These are phyloP conservation scores for Ceratocystis cubensis DNA, from an alignment of 2,329 filamentous ascomycete species.

Conservation along the genomic window DNA sequence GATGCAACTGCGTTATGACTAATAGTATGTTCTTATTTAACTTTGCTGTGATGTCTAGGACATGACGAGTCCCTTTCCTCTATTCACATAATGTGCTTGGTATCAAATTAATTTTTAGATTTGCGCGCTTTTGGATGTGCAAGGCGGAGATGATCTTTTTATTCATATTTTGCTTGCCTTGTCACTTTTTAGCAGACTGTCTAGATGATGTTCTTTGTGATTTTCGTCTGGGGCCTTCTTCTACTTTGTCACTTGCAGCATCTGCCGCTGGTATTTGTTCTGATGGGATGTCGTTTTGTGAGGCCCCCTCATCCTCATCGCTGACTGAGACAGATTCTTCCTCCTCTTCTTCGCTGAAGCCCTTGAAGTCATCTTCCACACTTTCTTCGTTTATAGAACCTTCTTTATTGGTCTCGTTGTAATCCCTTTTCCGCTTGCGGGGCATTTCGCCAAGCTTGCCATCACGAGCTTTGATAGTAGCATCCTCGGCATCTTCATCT, in stretches of 20 bases:
- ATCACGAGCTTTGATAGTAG: slow-evolving; percentile 54
- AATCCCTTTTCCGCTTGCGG: slow-evolving; percentile 59
- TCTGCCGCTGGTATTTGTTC: slow-evolving; percentile 8
- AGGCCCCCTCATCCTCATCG: slow-evolving; percentile 8
- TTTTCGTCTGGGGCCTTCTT: slow-evolving; percentile 13
- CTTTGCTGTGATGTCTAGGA: too few relatives aligned
- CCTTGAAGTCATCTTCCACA: slow-evolving; percentile 34
- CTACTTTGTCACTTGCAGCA: slow-evolving; percentile 14
- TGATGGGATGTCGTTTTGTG: not conserved
- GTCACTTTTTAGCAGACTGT: slow-evolving; percentile 11
- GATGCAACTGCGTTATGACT: too few relatives aligned
- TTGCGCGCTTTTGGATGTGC: not conserved
- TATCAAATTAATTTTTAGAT: not conserved
- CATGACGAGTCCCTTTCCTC: too few relatives aligned
- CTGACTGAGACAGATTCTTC: slow-evolving; percentile 27
- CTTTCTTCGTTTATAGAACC: slow-evolving; percentile 26
- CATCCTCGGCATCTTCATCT: slow-evolving; percentile 33
- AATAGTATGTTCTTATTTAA: too few relatives aligned
- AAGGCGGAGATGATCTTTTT: not conserved
- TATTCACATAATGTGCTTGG: too few relatives aligned
- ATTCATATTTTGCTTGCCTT: not conserved
- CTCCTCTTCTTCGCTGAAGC: slow-evolving; percentile 34
- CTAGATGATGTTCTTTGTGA: slow-evolving; percentile 15
- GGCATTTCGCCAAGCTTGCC: slow-evolving; percentile 78
- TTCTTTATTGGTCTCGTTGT: slow-evolving; percentile 34